These are phyloP conservation scores for Trametes sanguinea DNA, from an alignment of 768 basidiomycete species.

Conservation along the genomic window DNA sequence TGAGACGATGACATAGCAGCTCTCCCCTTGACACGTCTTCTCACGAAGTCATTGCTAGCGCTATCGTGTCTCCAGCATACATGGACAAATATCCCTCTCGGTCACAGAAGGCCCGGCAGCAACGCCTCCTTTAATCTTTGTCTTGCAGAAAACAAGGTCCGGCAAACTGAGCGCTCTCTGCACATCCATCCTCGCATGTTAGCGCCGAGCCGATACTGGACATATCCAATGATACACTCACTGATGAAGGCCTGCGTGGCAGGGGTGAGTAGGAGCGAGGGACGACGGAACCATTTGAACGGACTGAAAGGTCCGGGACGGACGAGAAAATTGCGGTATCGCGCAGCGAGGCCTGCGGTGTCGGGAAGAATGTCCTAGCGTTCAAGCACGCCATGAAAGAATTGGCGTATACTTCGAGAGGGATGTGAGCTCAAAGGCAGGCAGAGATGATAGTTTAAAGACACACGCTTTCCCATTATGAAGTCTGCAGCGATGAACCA, in stretches of 20 bases:
- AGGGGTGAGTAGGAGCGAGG: constrained; percentile 10
- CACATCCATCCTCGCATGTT: too few species aligned
- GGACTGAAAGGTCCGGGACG: constrained; percentile 20
- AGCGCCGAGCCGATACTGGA: too few species aligned
- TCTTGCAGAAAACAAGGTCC: constrained; percentile 19
- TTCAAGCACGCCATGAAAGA: constrained; percentile 23
- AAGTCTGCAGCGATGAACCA: constrained; percentile 23
- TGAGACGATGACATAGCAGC: too few species aligned
- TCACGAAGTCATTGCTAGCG: too few species aligned
- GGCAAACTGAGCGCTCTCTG: constrained; percentile 20
- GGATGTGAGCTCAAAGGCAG: not conserved
- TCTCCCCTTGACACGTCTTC: too few species aligned
- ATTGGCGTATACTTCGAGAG: constrained; percentile 16
- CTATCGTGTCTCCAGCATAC: constrained; percentile 12
- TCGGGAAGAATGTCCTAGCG: constrained; percentile 16
- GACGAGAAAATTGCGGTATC: constrained; percentile 18
- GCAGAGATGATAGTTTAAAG: too few species aligned
- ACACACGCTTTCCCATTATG: constrained; percentile 22
- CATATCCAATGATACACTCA: not conserved
- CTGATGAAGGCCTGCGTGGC: constrained; percentile 17
- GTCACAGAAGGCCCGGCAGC: not conserved
- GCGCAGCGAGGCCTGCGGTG: constrained; percentile 2
- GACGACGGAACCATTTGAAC: constrained; percentile 10
- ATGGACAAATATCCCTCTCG: constrained; percentile 13
- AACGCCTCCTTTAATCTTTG: constrained; percentile 3